phyloP scores from a whole-genome alignment of 2,329 filamentous ascomycete species.

The Myriangium duriaei region DNA sequence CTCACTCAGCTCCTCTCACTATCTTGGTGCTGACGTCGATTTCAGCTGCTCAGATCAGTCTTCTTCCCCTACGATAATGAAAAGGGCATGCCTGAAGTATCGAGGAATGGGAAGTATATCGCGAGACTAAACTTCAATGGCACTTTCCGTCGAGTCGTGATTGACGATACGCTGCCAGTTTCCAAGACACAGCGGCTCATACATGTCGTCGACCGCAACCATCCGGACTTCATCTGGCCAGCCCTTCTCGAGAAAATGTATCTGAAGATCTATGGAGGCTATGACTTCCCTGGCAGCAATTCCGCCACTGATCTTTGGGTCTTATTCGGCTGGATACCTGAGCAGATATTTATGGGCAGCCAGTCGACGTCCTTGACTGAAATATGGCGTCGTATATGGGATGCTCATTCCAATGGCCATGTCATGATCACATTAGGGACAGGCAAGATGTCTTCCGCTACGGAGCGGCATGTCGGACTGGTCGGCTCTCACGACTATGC shows the following conservation, averaged over 20 bases:
- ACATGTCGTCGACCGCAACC: conserved; percentile 76
- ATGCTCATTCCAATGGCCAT: conserved; percentile 63
- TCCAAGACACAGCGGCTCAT: conserved; percentile 64
- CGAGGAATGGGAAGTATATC: conserved; percentile 76
- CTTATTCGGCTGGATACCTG: conserved; percentile 89
- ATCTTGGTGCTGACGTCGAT: not conserved
- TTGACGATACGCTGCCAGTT: conserved; percentile 77
- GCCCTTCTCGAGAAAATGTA: conserved; percentile 93
- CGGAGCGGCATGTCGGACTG: conserved; percentile 70
- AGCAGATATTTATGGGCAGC: conserved; percentile 72
- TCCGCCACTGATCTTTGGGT: conserved; percentile 91
- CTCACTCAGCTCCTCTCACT: not conserved
- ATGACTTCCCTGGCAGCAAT: conserved; percentile 96
- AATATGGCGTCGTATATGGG: conserved; percentile 66
- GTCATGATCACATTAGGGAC: conserved; percentile 86
- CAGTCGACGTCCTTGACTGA: conserved; percentile 65
- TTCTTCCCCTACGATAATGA: conserved; percentile 62
- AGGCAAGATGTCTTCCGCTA: conserved; percentile 61
- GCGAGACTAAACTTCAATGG: conserved; percentile 94
- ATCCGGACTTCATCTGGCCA: conserved; percentile 77
- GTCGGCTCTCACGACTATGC: conserved; percentile 91
- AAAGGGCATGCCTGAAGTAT: conserved; percentile 47
- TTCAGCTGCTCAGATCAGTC: conserved; percentile 55
- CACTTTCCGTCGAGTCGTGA: conserved; percentile 71
- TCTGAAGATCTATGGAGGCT: conserved; percentile 85